phyloP scores from a whole-genome alignment of 1,284 basidiomycete genomes.

The Spongispora temasekensis region DNA sequence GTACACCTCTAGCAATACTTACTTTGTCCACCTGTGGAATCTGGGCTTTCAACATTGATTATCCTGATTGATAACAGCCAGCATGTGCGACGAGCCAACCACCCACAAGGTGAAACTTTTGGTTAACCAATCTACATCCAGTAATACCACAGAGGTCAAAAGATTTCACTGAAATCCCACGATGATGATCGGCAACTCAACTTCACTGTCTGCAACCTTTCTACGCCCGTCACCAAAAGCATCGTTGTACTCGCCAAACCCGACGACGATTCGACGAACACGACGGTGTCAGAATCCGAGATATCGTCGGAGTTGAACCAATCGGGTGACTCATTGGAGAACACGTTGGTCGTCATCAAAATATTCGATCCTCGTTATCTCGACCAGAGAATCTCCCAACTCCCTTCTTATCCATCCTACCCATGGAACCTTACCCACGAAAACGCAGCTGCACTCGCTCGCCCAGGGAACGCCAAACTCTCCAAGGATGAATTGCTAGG shows the following conservation, averaged over 20 bases:
- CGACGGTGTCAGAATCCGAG: too few relatives aligned
- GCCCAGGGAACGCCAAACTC: background rate
- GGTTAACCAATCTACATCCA: background rate
- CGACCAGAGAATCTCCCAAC: background rate
- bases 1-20: too few relatives aligned
- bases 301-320: too few relatives aligned
- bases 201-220: background rate
- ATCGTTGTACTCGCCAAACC: background rate
- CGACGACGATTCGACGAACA: too few relatives aligned
- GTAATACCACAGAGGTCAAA: background rate
- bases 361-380: background rate
- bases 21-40: too few relatives aligned
- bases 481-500: background rate
- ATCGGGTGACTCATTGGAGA: too few relatives aligned
- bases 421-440: background rate
- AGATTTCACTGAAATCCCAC: background rate
- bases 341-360: background rate
- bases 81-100: background rate
- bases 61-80: too few relatives aligned
- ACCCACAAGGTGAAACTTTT: background rate
- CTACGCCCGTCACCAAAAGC: background rate
- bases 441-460: background rate
- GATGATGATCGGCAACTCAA: background rate
- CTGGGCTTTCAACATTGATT: too few relatives aligned
- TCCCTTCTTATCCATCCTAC: background rate